A percentile compares a stretch with the other conserved stretches of the same genome.
These are phyloP conservation scores for Candida sanyaensis DNA, from an alignment of 1,139 yeast species.

Conservation along the genomic window DNA sequence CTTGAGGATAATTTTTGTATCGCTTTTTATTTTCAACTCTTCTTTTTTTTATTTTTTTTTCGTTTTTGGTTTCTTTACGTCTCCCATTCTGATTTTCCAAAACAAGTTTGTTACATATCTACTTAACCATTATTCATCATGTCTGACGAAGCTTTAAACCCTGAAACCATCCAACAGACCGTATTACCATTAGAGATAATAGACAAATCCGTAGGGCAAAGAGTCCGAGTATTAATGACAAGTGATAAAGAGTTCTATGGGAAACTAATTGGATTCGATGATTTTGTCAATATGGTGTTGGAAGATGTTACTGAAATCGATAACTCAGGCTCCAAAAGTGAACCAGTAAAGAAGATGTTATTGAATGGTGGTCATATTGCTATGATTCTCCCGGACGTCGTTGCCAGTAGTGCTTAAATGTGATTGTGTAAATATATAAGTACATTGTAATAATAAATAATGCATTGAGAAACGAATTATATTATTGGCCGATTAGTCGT, in stretches of 20 bases:
- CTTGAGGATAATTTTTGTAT: background rate
- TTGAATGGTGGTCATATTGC: constrained; percentile 88
- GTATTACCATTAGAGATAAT: constrained; percentile 81
- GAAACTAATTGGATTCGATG: constrained; percentile 88
- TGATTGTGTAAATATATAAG: background rate
- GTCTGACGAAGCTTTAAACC: constrained; percentile 7
- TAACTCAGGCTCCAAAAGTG: constrained; percentile 27
- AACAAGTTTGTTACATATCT: background rate
- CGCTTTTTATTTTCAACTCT: background rate
- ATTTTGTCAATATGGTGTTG: constrained; percentile 89
- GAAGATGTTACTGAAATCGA: constrained; percentile 73
- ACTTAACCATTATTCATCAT: background rate
- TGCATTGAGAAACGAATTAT: background rate
- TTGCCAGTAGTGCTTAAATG: background rate
- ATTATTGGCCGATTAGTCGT: too few relatives aligned
- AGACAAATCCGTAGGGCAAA: constrained; percentile 83
- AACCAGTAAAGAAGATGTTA: constrained; percentile 65
- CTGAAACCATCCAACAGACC: constrained; percentile 18
- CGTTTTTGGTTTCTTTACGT: background rate
- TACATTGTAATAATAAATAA: background rate
- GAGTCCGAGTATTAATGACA: constrained; percentile 76
- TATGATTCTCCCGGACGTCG: constrained; percentile 49
- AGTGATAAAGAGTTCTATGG: constrained; percentile 81
- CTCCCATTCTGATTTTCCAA: background rate
- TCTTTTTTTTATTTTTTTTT: background rate